Base-by-base conservation (phyloP, 257 asterid genomes). In the Avicennia marina region DNA sequence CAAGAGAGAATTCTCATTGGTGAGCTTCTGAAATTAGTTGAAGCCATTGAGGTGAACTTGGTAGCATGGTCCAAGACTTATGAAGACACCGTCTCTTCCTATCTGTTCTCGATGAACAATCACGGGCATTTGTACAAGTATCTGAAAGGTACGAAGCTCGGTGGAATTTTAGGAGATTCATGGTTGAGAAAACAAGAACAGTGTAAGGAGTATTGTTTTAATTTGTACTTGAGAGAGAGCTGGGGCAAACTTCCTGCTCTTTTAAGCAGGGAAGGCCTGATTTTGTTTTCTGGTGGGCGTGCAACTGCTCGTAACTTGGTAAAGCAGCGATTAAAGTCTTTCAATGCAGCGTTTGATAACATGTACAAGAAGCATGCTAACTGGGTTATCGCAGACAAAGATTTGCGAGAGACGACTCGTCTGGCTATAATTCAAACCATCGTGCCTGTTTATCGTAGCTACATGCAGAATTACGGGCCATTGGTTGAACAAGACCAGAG, bases 401-500 rank as follows among this genome's bases (percentile, higher is more conserved):
- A 81, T 44, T 32, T 87, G 39, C 69, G 91, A 53, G 90, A 85
- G 67, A 85, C 76, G 78, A 67, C 76, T 2, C 36, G 80, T 22
- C 91, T 75, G 67, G 75, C 62, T 31, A 74, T 81, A 38, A 75
- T 72, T 24, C 94, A 90, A 72, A 75, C 95, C 1, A 65, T 83
- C 6, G 96, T 90, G 38, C 98, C 98, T 9, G 91, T 90, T 31
- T 90, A 90, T 19, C 86, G 95, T 6, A 87, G 95, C 80, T 90
- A 81, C 81, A 82, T 90, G 95, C 96, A 87, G 72, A 87, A 90
- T 61, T 90, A 90, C 10, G 94, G 96, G 21, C 89, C 96, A 2
- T 60, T 90, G 76, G 95, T 90, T 41, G 98, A 90, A 53, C 96
- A 90, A 53, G 95, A 85, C 3, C 71, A 63, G 60, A 80, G 81